These are phyloP conservation scores for Dianthus caryophyllus DNA, from an alignment of 148 eudicot species.

Conservation along the genomic window DNA sequence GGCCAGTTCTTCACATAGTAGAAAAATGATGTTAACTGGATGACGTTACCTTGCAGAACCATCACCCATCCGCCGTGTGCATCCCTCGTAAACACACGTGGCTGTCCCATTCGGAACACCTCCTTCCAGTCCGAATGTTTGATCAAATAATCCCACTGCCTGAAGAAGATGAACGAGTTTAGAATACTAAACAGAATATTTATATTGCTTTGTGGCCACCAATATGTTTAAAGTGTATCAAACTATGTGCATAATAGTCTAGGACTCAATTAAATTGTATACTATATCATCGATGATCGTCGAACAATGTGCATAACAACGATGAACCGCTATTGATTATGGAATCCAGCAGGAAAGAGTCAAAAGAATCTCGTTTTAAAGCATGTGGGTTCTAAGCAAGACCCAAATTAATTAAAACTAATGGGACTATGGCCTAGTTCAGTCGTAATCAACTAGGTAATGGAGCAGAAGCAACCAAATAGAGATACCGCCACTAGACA, in stretches of 20 bases:
- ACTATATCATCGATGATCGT: not conserved
- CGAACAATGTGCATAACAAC: not conserved
- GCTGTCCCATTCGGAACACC: slow-evolving; percentile 49
- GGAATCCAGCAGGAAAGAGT: slow-evolving; percentile 2
- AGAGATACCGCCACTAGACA: not conserved
- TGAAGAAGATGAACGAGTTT: slow-evolving; percentile 23
- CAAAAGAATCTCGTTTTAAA: not conserved
- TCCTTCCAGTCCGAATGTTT: slow-evolving; percentile 61
- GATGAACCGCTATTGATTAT: not conserved
- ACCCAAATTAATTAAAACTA: not conserved
- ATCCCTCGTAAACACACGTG: slow-evolving; percentile 57
- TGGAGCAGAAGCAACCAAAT: not conserved
- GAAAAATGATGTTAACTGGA: not conserved
- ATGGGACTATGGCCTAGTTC: slow-evolving; percentile 4
- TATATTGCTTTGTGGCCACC: not conserved
- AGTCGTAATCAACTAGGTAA: not conserved
- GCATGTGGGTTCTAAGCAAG: not conserved
- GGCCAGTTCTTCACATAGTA: not conserved
- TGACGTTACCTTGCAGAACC: slow-evolving; percentile 24
- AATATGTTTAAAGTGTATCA: not conserved
- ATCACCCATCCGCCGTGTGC: slow-evolving; percentile 45
- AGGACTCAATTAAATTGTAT: not conserved
- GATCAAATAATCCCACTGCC: slow-evolving; percentile 66
- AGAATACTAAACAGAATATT: not conserved
- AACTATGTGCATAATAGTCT: too few species aligned